These are phyloP conservation scores for Candida arabinofermentans DNA, from an alignment of 805 yeast species.

Conservation along the genomic window DNA sequence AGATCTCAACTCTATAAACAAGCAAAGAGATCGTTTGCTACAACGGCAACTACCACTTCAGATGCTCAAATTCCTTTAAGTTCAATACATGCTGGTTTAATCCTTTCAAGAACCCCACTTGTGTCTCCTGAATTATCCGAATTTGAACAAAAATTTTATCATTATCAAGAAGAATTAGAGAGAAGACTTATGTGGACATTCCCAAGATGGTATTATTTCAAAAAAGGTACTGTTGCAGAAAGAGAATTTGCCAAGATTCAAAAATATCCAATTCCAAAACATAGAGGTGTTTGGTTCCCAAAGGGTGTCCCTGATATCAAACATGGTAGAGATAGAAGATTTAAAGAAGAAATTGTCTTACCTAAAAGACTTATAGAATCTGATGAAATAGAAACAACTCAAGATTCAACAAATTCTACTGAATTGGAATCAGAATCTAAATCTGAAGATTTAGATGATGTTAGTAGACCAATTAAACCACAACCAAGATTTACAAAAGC, in stretches of 20 bases:
- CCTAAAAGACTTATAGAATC: constrained; percentile 56
- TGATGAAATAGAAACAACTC: constrained; percentile 8
- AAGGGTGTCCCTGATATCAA: constrained; percentile 82
- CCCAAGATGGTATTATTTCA: constrained; percentile 89
- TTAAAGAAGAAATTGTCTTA: constrained; percentile 70
- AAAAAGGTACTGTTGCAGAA: constrained; percentile 84
- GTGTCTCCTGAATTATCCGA: constrained; percentile 71
- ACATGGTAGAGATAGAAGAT: constrained; percentile 84
- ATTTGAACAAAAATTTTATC: constrained; percentile 71
- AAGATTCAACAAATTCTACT: constrained; percentile 4
- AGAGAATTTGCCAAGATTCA: constrained; percentile 74
- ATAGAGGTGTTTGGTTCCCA: constrained; percentile 74
- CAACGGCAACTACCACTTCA: constrained; percentile 5
- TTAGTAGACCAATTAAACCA: constrained; percentile 64
- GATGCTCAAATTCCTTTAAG: constrained; percentile 1
- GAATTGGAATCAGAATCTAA: too few species aligned
- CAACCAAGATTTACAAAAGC: constrained; percentile 75
- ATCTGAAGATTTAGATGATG: constrained; percentile 46
- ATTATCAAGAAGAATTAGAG: constrained; percentile 83
- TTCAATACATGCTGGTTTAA: constrained; percentile 44
- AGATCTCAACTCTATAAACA: constrained; percentile 3
- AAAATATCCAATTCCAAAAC: constrained; percentile 65
- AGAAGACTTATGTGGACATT: constrained; percentile 96
- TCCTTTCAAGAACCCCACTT: constrained; percentile 79
- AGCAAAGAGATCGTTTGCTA: constrained; percentile 10